A percentile compares a stretch with the other conserved stretches of the same genome.
Conservation (phyloP, 495 filamentous ascomycete genomes). For the Xylaria castorea region DNA sequence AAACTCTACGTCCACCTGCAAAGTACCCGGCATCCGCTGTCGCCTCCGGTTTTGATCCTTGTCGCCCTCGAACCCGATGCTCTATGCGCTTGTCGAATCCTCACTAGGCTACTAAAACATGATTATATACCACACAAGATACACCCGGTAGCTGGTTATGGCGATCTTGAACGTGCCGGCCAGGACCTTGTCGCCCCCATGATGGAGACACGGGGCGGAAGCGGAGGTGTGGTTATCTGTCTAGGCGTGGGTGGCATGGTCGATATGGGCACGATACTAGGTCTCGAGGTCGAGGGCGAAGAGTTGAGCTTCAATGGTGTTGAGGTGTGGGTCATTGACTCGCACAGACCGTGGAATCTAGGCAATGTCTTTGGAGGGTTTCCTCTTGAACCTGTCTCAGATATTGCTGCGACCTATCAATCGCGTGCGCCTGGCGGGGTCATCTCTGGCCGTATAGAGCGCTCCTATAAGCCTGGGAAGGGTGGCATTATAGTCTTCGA, state of each 20-base stretch:
- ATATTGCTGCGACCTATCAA: conserved; percentile 51
- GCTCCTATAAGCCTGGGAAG: conserved; percentile 73
- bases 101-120: conserved; percentile 87
- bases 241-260: conserved; percentile 91
- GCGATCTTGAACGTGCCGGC: conserved; percentile 80
- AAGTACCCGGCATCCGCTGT: conserved; percentile 78
- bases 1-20: conserved; percentile 90
- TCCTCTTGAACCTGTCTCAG: conserved; percentile 56
- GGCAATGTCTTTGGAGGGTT: conserved; percentile 87
- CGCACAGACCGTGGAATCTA: conserved; percentile 92
- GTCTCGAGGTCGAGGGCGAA: conserved; percentile 64
- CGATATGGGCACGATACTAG: conserved; percentile 77
- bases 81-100: conserved; percentile 92
- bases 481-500: conserved; percentile 93
- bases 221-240: conserved; percentile 87
- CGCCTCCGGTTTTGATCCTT: conserved; percentile 89
- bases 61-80: conserved; percentile 94
- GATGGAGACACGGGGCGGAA: conserved; percentile 79
- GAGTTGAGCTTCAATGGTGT: conserved; percentile 71
- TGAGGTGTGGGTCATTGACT: conserved; percentile 94
- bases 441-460: conserved; percentile 71
- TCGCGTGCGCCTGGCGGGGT: conserved; percentile 57
- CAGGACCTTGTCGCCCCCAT: conserved; percentile 79
- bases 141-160: conserved; percentile 91
- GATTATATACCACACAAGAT: conserved; percentile 99